Evolutionary conservation across 495 filamentous ascomycete species (phyloP), one percentile per base, ranked within the genome.

Genomic region (Penicillium robsamsonii): DNA sequence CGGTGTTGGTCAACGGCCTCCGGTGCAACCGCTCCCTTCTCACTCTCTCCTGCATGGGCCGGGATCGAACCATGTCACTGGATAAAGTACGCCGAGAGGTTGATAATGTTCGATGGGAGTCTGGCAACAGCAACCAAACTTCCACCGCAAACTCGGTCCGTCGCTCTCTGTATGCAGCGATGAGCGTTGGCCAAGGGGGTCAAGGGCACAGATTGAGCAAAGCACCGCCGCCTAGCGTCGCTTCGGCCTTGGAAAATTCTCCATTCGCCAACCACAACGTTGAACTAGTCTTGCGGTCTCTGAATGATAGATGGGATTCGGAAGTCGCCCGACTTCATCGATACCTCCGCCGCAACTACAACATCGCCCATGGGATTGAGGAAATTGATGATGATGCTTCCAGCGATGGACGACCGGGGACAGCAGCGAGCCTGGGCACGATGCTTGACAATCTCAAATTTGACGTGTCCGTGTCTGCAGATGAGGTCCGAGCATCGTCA

Each of bases 1-100:
- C 88, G 2, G 86, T 88, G 6, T 71, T 92, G 12, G 84, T 92
- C 29, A 88, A 91, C 63, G 80, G 86, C 9, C 68, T 92, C 12
- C 80, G 87, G 56, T 79, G 79, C 17, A 92, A 92, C 61, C 79
- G 77, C 13, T 81, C 82, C 2, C 65, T 92, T 3, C 61, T 88
- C 20, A 84, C 81, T 51, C 75, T 92, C 15, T 86, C 89, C 9
- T 70, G 65, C 13, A 88, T 91, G 85, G 79, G 81, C 33, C 74
- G 77, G 40, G 86, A 89, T 53, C 79, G 86, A 42, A 67, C 72
- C 15, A 72, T 78, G 52, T 84, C 87, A 0, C 78, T 90, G 46
- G 82, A 84, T 46, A 81, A 79, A 30, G 78, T 91, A 33, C 84
- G 81, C 43, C 72, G 78, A 22, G 82, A 84, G 53, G 78, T 87